These are phyloP conservation scores for Kalmanozyma brasiliensis DNA, from an alignment of 1,284 basidiomycete species.

Conservation along the genomic window DNA sequence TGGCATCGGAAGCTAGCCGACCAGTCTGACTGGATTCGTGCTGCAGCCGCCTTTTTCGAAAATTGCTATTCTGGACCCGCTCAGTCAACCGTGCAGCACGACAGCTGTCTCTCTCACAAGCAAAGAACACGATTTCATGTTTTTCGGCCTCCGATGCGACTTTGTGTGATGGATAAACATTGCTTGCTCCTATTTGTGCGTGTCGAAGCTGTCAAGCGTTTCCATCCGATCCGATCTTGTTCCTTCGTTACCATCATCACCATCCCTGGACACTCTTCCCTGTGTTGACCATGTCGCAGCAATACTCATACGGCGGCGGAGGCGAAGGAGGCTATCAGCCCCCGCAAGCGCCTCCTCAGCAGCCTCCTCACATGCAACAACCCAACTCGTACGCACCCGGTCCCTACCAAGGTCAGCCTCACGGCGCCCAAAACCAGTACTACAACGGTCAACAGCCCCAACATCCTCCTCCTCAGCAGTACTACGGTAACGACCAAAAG, in stretches of 20 bases:
- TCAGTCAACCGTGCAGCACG: too few relatives aligned
- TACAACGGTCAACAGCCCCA: conserved; percentile 42
- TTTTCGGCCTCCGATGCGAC: not conserved
- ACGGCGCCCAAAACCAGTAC: conserved; percentile 54
- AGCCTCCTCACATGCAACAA: conserved; percentile 37
- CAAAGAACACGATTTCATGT: too few relatives aligned
- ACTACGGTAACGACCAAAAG: conserved; percentile 49
- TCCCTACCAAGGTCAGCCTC: conserved; percentile 45
- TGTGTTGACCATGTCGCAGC: conserved; percentile 33
- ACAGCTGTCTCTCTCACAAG: too few relatives aligned
- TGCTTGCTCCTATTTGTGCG: not conserved
- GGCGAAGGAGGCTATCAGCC: conserved; percentile 27
- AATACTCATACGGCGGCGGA: conserved; percentile 26
- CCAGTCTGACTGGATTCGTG: not conserved
- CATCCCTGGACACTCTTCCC: not conserved
- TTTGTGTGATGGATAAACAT: not conserved
- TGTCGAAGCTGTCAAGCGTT: not conserved
- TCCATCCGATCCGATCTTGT: conserved; percentile 1
- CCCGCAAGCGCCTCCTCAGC: conserved; percentile 1
- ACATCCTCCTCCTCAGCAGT: conserved; percentile 26
- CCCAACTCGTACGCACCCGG: conserved; percentile 34
- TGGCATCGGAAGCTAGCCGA: conserved; percentile 9
- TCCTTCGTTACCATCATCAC: conserved; percentile 6
- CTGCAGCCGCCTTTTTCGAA: not conserved
- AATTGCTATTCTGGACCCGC: conserved; percentile 7